Evolutionary conservation across 2,329 filamentous ascomycete genomes (phyloP).

Genomic region (Stagonosporopsis cucurbitacearum): DNA sequence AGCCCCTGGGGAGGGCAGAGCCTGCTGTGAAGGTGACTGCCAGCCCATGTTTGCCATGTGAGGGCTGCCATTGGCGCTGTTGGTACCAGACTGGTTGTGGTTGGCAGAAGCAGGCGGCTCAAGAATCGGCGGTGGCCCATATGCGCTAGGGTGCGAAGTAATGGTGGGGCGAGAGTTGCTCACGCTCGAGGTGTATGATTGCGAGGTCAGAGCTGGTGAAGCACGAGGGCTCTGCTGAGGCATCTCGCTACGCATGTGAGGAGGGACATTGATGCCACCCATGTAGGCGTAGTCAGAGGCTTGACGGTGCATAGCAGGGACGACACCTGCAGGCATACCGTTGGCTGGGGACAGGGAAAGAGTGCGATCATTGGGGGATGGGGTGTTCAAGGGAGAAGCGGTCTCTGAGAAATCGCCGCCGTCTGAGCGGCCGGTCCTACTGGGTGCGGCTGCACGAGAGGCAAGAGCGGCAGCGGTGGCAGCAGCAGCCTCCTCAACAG

Average conservation of each 20-base stretch:
- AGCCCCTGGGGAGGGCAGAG: slow-evolving; percentile 73
- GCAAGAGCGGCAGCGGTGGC: slow-evolving; percentile 88
- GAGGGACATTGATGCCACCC: slow-evolving; percentile 78
- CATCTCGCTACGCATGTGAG: slow-evolving; percentile 79
- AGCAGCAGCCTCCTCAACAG: slow-evolving; percentile 89
- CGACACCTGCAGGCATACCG: slow-evolving; percentile 69
- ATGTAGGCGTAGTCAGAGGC: slow-evolving; percentile 76
- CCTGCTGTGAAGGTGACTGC: slow-evolving; percentile 81
- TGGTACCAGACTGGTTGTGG: slow-evolving; percentile 66
- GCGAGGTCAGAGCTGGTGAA: slow-evolving; percentile 68
- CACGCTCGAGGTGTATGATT: slow-evolving; percentile 65
- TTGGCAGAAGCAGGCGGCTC: slow-evolving; percentile 82
- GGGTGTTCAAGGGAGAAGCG: slow-evolving; percentile 77
- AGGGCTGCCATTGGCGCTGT: slow-evolving; percentile 80
- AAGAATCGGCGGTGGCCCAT: slow-evolving; percentile 82
- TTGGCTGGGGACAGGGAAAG: slow-evolving; percentile 80
- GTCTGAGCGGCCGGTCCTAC: slow-evolving; percentile 68
- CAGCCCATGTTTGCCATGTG: slow-evolving; percentile 84
- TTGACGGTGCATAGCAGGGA: slow-evolving; percentile 72
- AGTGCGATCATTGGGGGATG: slow-evolving; percentile 80
- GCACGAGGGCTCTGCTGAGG: slow-evolving; percentile 72
- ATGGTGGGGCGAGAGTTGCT: slow-evolving; percentile 62
- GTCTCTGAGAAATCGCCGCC: slow-evolving; percentile 74
- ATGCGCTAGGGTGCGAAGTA: slow-evolving; percentile 84
- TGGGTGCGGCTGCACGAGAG: slow-evolving; percentile 54